These are phyloP conservation scores for Euphorbia corollata DNA, from an alignment of 441 rosid genomes.

Conservation along the genomic window DNA sequence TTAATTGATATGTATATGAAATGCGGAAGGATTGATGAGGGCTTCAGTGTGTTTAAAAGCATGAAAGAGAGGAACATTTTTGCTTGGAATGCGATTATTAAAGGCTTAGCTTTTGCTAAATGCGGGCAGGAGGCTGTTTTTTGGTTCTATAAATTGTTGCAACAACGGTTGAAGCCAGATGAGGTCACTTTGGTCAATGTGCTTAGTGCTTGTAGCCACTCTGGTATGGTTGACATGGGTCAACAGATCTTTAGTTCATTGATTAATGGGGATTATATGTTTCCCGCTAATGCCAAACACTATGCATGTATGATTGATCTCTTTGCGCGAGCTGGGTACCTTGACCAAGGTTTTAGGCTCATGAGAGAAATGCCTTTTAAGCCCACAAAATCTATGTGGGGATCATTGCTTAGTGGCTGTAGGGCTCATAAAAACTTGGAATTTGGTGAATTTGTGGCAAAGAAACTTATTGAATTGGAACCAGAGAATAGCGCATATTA, in stretches of 20 bases:
- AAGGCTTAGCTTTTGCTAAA: slow-evolving; percentile 41
- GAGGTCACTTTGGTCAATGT: slow-evolving; percentile 41
- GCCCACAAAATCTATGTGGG: slow-evolving; percentile 48
- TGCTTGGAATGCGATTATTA: slow-evolving; percentile 46
- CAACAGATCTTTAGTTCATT: slow-evolving; percentile 33
- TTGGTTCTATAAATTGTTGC: slow-evolving; percentile 37
- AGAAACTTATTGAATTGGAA: slow-evolving; percentile 43
- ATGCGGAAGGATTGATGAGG: slow-evolving; percentile 44
- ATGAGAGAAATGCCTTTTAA: slow-evolving; percentile 38
- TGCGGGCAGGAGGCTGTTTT: slow-evolving; percentile 39
- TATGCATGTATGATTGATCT: slow-evolving; percentile 45
- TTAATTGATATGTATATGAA: slow-evolving; percentile 44
- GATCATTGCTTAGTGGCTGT: slow-evolving; percentile 38
- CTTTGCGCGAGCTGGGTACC: slow-evolving; percentile 33
- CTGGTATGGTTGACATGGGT: slow-evolving; percentile 38
- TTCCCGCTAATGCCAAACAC: slow-evolving; percentile 36
- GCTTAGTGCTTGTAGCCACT: slow-evolving; percentile 45
- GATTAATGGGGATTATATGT: slow-evolving; percentile 36
- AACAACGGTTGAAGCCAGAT: slow-evolving; percentile 34
- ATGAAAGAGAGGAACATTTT: slow-evolving; percentile 41
- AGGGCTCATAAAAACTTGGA: slow-evolving; percentile 35
- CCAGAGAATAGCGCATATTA: slow-evolving; percentile 37
- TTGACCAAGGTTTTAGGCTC: slow-evolving; percentile 34
- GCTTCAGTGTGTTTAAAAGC: slow-evolving; percentile 29
- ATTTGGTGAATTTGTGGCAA: slow-evolving; percentile 35